Evolutionary conservation across 768 basidiomycete species (phyloP), one percentile per base, ranked within the genome.

Genomic region (Lentinula sp.): DNA sequence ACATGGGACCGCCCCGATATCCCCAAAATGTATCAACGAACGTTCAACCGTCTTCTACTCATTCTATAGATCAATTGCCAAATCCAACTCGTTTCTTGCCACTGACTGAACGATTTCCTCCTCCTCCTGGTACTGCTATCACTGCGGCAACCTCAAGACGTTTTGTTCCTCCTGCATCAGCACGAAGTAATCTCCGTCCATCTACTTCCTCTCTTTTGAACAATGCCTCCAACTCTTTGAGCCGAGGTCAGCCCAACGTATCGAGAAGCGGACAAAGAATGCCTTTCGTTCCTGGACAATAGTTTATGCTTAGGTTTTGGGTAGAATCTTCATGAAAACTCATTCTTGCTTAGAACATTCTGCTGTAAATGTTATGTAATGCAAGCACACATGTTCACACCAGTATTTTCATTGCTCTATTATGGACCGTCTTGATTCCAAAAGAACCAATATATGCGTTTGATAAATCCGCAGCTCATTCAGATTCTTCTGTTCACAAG

Each of bases 1-100:
- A 67, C 65, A 85, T 86, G 83, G 81, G 78, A 18, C 84, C 84
- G 4, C 84, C 83, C 1, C 76, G 80, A 11, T 78, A 80, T 18
- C 84, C 83, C 40, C 80, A 76, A 61, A 70, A 74, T 63, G 56
- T 73, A 65, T 72, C 70, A 21, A 70, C 70, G 35, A 70, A 70
- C 45, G 57, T 65, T 23, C 63, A 64, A 40, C 48, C 53, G 4
- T 65, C 70, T 54, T 57, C 59, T 43, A 6, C 55, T 46, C 42
- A 49, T 54, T 45, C 23, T 40, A 28, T 57, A 48, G 50, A 31
- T 53, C 43, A 42, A 55, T 46, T 13, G 39, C 35, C 65, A 59
- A 65, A 61, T 67, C 46, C 75, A 0, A 70, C 70, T 62, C 74
- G 73, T 49, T 74, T 73, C 34, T 46, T 71, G 8, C 70, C 73